Conservation (phyloP, 2,329 filamentous ascomycete species). For the Paecilomyces variotii region DNA sequence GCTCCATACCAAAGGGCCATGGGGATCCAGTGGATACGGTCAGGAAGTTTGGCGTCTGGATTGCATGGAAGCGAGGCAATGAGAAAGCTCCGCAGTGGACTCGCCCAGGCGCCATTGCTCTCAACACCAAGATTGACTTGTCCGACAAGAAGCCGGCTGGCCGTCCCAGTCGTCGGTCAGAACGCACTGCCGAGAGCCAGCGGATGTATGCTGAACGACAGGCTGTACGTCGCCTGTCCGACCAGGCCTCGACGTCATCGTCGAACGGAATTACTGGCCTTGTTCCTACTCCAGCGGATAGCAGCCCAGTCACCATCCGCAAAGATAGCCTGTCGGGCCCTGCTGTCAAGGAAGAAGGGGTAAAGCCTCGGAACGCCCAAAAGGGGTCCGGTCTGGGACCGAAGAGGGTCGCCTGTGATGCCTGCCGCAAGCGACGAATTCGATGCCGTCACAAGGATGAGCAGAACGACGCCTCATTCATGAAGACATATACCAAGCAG, state of each 20-base stretch:
- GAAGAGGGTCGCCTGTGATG: slow-evolving; percentile 53
- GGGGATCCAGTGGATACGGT: slow-evolving; percentile 55
- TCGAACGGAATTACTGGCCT: slow-evolving; percentile 9
- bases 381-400: slow-evolving; percentile 53
- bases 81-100: slow-evolving; percentile 56
- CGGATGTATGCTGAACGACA: slow-evolving; percentile 33
- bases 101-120: slow-evolving; percentile 47
- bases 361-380: slow-evolving; percentile 38
- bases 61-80: slow-evolving; percentile 60
- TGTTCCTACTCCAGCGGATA: slow-evolving; percentile 16
- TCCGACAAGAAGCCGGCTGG: slow-evolving; percentile 48
- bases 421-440: slow-evolving; percentile 54
- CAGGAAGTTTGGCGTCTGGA: slow-evolving; percentile 56
- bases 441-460: slow-evolving; percentile 57
- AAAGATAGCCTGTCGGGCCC: slow-evolving; percentile 10
- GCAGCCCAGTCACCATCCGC: slow-evolving; percentile 13
- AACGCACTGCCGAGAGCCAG: slow-evolving; percentile 43
- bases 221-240: slow-evolving; percentile 26
- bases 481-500: slow-evolving; percentile 16
- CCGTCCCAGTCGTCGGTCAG: slow-evolving; percentile 48
- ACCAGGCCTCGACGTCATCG: slow-evolving; percentile 12
- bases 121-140: slow-evolving; percentile 40
- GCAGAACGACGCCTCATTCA: slow-evolving; percentile 17
- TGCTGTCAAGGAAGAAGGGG: slow-evolving; percentile 19
- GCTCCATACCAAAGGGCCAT: slow-evolving; percentile 55